Percentiles rank a stretch among this genome's conserved stretches.
Conservation (phyloP, 768 basidiomycete species). For the Cyclocybe cylindracea region DNA sequence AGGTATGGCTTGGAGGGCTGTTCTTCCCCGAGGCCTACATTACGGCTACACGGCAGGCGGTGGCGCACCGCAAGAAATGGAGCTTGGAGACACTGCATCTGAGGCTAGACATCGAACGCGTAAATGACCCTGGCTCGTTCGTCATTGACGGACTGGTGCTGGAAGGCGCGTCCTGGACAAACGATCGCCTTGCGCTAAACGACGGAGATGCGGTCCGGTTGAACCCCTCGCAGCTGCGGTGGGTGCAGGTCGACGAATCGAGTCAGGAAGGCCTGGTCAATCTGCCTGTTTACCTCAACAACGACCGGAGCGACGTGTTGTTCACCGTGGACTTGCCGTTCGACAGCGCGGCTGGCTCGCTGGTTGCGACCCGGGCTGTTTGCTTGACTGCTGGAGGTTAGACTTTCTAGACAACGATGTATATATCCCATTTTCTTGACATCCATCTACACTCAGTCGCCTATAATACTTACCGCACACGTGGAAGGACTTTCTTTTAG, state of each 20-base stretch:
- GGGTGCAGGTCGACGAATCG: constrained; percentile 65
- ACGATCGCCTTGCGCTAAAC: constrained; percentile 74
- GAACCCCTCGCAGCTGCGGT: constrained; percentile 81
- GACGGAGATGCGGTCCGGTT: constrained; percentile 81
- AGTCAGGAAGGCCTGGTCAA: constrained; percentile 55
- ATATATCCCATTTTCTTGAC: neutral
- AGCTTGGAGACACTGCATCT: constrained; percentile 88
- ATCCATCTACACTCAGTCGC: neutral
- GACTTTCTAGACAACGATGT: constrained; percentile 6
- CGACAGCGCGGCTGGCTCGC: constrained; percentile 59
- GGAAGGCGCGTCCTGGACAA: constrained; percentile 82
- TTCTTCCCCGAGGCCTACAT: constrained; percentile 98
- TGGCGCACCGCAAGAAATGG: constrained; percentile 90
- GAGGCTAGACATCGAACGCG: constrained; percentile 78
- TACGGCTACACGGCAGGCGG: constrained; percentile 94
- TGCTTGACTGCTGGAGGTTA: constrained; percentile 85
- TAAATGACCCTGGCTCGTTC: constrained; percentile 78
- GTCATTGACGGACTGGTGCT: constrained; percentile 86
- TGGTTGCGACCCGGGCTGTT: constrained; percentile 86
- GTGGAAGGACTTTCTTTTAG: constrained; percentile 13
- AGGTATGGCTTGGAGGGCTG: constrained; percentile 91
- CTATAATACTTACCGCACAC: neutral
- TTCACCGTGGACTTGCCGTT: constrained; percentile 89
- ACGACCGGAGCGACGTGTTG: constrained; percentile 84
- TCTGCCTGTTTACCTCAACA: constrained; percentile 91